These are phyloP conservation scores for Phoenix roebelenii DNA, from an alignment of 176 grass and related monocot genomes.

Conservation along the genomic window DNA sequence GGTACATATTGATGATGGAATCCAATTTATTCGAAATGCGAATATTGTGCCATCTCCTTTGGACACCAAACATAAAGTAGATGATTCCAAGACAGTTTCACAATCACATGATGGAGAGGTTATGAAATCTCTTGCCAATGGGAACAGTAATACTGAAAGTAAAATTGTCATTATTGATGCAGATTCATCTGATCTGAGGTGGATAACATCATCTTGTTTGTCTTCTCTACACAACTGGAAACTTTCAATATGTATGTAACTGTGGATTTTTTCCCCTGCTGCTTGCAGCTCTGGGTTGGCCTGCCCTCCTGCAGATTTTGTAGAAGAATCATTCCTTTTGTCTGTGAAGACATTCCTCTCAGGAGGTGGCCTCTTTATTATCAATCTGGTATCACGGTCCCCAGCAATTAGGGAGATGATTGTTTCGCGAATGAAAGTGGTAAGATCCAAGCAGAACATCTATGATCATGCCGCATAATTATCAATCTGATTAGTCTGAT, in stretches of 20 bases:
- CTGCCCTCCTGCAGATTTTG: slow-evolving; percentile 65
- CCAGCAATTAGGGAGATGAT: slow-evolving; percentile 45
- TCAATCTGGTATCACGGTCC: slow-evolving; percentile 79
- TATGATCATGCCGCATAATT: neutral
- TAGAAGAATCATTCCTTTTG: slow-evolving; percentile 76
- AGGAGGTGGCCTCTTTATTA: slow-evolving; percentile 60
- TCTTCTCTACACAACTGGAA: too few relatives aligned
- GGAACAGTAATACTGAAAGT: slow-evolving; percentile 17
- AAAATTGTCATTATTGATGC: slow-evolving; percentile 87
- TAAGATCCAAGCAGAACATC: slow-evolving; percentile 21
- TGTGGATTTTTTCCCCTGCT: slow-evolving; percentile 1
- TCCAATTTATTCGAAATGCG: slow-evolving; percentile 51
- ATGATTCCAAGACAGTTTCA: neutral
- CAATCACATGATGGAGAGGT: slow-evolving; percentile 6
- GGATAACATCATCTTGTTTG: neutral
- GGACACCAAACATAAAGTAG: neutral
- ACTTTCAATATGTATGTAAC: too few relatives aligned
- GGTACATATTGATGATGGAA: slow-evolving; percentile 74
- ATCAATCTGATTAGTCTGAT: too few relatives aligned
- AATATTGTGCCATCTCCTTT: slow-evolving; percentile 4
- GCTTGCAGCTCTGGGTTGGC: slow-evolving; percentile 64
- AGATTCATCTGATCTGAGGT: slow-evolving; percentile 97
- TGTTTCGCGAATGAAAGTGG: slow-evolving; percentile 52
- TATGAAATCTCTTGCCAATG: slow-evolving; percentile 24
- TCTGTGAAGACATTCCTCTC: slow-evolving; percentile 49